These are phyloP conservation scores for Lipomyces yarrowii DNA, from an alignment of 1,139 yeast species.

Conservation along the genomic window DNA sequence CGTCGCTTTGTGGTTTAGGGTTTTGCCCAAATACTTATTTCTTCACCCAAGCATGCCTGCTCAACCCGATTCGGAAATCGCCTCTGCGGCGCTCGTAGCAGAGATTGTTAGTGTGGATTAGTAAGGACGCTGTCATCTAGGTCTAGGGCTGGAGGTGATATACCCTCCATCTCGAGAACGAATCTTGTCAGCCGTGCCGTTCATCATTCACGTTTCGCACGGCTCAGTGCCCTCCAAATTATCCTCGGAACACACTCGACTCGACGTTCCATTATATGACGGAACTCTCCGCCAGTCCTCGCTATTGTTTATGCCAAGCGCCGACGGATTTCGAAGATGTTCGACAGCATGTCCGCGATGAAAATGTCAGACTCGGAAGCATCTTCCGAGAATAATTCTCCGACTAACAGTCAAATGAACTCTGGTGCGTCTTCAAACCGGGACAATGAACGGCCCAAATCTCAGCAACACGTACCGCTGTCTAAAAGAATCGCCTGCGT, in stretches of 20 bases:
- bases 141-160: background rate
- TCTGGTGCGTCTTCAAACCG: background rate
- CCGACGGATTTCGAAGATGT: background rate
- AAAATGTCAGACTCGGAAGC: background rate
- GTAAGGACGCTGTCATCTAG: background rate
- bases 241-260: background rate
- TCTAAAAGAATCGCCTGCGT: constrained; percentile 41
- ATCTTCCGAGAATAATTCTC: background rate
- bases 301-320: background rate
- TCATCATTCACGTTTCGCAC: background rate
- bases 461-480: constrained; percentile 1
- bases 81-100: background rate
- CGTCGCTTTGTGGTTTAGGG: background rate
- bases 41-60: background rate
- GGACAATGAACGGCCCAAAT: background rate
- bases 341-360: background rate
- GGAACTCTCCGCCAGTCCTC: background rate
- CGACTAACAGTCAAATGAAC: background rate
- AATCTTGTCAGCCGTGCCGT: background rate
- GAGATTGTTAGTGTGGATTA: background rate
- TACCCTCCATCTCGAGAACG: background rate
- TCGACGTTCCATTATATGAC: too few relatives aligned
- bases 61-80: background rate
- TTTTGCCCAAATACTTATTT: too few relatives aligned
- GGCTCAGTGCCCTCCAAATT: background rate